Conservation (phyloP, 495 filamentous ascomycete species). For the Saxophila tyrrhenica region DNA sequence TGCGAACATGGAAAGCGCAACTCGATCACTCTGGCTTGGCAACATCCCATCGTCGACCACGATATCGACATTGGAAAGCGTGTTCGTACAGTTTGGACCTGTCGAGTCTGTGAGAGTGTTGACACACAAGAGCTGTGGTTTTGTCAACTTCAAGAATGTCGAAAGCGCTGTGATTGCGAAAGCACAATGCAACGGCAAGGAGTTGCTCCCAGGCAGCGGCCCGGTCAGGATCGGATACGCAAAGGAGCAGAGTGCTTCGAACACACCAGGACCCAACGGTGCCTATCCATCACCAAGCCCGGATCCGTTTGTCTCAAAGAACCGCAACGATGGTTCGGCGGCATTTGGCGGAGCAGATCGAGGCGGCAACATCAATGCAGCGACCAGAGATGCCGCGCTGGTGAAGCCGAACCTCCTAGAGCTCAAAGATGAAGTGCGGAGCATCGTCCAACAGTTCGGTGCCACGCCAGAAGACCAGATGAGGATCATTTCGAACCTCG, state of each 20-base stretch:
- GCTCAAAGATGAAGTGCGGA: conserved; percentile 67
- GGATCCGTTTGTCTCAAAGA: conserved; percentile 52
- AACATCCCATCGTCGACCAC: conserved; percentile 97
- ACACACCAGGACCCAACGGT: conserved; percentile 73
- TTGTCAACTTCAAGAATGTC: conserved; percentile 88
- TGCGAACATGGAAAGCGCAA: conserved; percentile 74
- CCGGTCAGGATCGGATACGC: conserved; percentile 93
- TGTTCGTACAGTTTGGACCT: conserved; percentile 81
- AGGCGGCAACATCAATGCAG: conserved; percentile 31
- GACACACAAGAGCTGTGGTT: conserved; percentile 98
- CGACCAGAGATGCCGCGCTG: conserved; percentile 35
- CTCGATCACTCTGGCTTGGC: conserved; percentile 89
- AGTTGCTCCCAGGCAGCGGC: conserved; percentile 94
- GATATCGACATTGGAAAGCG: conserved; percentile 79
- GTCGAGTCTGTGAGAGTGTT: conserved; percentile 88
- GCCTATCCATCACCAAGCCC: conserved; percentile 89
- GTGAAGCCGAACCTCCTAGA: conserved; percentile 57
- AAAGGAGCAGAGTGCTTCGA: conserved; percentile 80
- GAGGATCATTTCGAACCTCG: conserved; percentile 61
- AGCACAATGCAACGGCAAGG: conserved; percentile 79
- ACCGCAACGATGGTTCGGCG: conserved; percentile 23
- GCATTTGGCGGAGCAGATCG: conserved; percentile 31
- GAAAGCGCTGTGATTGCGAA: conserved; percentile 86
- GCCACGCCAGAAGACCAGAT: conserved; percentile 67
- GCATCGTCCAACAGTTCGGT: conserved; percentile 82